A percentile compares a stretch with the other conserved stretches of the same genome.
phyloP scores from a whole-genome alignment of 306 rosid genomes.

The Rubus idaeus region DNA sequence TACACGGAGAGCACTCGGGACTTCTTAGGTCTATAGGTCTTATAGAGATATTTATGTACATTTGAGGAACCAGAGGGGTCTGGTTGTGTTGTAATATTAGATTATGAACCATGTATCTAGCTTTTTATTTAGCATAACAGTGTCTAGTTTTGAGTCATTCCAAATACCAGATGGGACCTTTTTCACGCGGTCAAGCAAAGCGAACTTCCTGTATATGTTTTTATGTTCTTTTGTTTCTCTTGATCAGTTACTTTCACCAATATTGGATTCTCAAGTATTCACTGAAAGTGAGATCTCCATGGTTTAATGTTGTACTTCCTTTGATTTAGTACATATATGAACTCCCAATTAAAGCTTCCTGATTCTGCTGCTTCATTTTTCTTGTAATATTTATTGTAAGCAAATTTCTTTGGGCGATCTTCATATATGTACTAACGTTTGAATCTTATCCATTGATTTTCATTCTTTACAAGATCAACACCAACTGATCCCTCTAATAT shows the following conservation, averaged over 20 bases:
- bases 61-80: constrained; percentile 41
- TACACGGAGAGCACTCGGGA: not conserved
- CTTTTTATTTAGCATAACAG: constrained; percentile 6
- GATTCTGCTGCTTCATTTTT: too few species aligned
- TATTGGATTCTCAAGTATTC: constrained; percentile 18
- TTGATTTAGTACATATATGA: too few species aligned
- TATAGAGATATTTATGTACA: constrained; percentile 49
- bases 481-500: not conserved
- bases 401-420: not conserved
- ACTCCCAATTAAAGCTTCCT: too few species aligned
- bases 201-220: constrained; percentile 43
- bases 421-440: not conserved
- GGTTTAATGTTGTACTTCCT: not conserved
- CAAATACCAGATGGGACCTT: constrained; percentile 36
- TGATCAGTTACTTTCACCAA: constrained; percentile 5
- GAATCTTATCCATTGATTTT: too few species aligned
- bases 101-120: constrained; percentile 20
- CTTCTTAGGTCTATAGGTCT: constrained; percentile 35
- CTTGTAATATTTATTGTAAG: too few species aligned
- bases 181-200: constrained; percentile 29
- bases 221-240: not conserved
- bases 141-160: constrained; percentile 53
- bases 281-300: not conserved
- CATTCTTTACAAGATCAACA: too few species aligned
- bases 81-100: constrained; percentile 51